Evolutionary conservation across 352 stramenopile genomes (phyloP).

Genomic region (Sclerospora graminicola): DNA sequence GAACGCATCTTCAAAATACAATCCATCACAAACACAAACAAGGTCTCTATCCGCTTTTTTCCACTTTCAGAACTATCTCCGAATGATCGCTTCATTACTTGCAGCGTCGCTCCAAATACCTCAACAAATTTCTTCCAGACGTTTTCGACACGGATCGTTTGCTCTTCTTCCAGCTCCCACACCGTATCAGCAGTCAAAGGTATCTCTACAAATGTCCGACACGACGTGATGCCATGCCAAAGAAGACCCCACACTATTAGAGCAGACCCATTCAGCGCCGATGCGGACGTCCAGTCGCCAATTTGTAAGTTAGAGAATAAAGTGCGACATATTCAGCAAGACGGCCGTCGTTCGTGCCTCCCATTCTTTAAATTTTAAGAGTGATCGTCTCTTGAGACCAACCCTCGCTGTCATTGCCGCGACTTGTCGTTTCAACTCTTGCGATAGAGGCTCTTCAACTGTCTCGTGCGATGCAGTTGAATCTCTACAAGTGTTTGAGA

Average conservation of each 20-base stretch:
- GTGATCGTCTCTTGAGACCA: neutral
- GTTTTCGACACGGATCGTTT: no score
- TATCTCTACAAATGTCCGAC: constrained; percentile 9
- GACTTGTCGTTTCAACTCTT: constrained; percentile 11
- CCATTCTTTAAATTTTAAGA: constrained; percentile 9
- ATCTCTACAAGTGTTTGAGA: neutral
- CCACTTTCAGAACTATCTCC: no score
- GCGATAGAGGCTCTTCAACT: constrained; percentile 1
- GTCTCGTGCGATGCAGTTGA: neutral
- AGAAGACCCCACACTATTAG: constrained; percentile 26
- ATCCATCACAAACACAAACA: no score
- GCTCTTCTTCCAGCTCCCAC: constrained; percentile 1
- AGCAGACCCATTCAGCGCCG: constrained; percentile 1
- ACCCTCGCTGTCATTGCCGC: constrained; percentile 9
- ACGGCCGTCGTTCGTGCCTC: constrained; percentile 6
- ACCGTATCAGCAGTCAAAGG: constrained; percentile 9
- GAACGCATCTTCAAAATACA: no score
- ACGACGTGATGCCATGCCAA: constrained; percentile 19
- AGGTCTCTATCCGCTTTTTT: no score
- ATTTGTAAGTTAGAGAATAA: constrained; percentile 3
- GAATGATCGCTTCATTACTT: no score
- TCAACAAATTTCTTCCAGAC: no score
- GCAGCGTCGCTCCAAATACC: no score
- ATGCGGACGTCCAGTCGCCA: constrained; percentile 4
- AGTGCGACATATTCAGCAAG: constrained; percentile 7